Conservation (phyloP, 768 basidiomycete species). For the Tephrocybe sp. region DNA sequence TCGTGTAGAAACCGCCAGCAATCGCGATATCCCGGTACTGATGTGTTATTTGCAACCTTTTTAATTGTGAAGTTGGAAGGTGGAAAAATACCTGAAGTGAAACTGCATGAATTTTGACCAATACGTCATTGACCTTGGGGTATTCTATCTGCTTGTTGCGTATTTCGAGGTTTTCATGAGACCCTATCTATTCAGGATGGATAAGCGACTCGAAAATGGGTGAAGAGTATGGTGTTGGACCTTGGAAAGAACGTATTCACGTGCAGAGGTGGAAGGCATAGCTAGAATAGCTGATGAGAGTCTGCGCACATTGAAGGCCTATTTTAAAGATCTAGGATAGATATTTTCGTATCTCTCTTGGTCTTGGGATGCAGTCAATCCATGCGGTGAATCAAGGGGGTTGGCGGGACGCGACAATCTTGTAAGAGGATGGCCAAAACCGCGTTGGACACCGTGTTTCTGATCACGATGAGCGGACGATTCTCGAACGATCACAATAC, state of each 20-base stretch:
- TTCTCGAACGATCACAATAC: too few species aligned
- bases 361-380: too few species aligned
- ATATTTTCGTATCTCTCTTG: too few species aligned
- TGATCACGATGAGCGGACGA: too few species aligned
- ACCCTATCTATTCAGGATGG: conserved; percentile 14
- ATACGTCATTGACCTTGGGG: conserved; percentile 47
- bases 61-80: too few species aligned
- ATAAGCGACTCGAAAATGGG: not conserved
- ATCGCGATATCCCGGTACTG: conserved; percentile 54
- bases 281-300: not conserved
- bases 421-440: too few species aligned
- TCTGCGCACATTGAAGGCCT: not conserved
- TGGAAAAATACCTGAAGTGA: conserved; percentile 58
- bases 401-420: too few species aligned
- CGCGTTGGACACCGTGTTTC: too few species aligned
- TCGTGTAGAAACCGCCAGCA: conserved; percentile 37
- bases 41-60: not conserved
- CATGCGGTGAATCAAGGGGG: too few species aligned
- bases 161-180: conserved; percentile 25
- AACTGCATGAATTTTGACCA: conserved; percentile 56
- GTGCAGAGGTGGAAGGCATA: conserved; percentile 13
- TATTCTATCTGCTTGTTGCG: conserved; percentile 22
- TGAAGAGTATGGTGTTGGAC: not conserved
- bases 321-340: too few species aligned
- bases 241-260: conserved; percentile 17